Evolutionary conservation across 2,329 filamentous ascomycete genomes (phyloP).

Genomic region (Alternaria triticimaculans): DNA sequence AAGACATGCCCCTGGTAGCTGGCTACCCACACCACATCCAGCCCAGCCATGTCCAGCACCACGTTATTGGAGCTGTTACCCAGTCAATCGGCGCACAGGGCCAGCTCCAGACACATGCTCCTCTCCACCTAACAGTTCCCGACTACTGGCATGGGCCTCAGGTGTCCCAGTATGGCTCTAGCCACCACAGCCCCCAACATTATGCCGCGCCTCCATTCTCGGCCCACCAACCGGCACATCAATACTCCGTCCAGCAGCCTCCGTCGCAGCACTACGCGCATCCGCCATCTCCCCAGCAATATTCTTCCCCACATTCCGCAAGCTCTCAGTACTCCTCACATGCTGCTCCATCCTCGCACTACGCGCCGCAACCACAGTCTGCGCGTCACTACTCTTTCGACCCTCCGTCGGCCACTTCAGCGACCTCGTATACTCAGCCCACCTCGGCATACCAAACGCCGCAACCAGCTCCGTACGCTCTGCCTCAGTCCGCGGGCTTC

Average conservation of each 20-base stretch:
- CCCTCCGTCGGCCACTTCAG: conserved; percentile 16
- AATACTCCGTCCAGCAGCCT: conserved; percentile 33
- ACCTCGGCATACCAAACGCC: conserved; percentile 28
- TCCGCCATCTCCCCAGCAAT: conserved; percentile 35
- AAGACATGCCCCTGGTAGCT: conserved; percentile 39
- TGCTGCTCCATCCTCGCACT: conserved; percentile 24
- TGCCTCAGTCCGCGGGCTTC: conserved; percentile 31
- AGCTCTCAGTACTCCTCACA: conserved; percentile 30
- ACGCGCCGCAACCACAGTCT: conserved; percentile 26
- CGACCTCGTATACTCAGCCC: conserved; percentile 29
- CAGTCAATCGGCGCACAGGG: conserved; percentile 32
- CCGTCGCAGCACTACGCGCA: conserved; percentile 29
- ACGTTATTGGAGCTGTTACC: conserved; percentile 26
- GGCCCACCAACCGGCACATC: conserved; percentile 23
- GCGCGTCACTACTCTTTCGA: conserved; percentile 32
- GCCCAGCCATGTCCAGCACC: conserved; percentile 38
- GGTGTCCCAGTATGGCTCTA: conserved; percentile 32
- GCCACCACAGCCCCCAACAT: conserved; percentile 33
- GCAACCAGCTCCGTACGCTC: conserved; percentile 33
- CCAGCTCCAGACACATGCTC: conserved; percentile 33
- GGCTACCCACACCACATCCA: conserved; percentile 40
- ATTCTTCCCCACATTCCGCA: conserved; percentile 27
- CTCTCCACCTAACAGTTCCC: conserved; percentile 37
- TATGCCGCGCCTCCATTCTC: conserved; percentile 35
- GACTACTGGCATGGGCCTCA: conserved; percentile 43